These are phyloP conservation scores for Entomophthora muscae DNA, from an alignment of 371 early-diverging fungal species.

Conservation along the genomic window DNA sequence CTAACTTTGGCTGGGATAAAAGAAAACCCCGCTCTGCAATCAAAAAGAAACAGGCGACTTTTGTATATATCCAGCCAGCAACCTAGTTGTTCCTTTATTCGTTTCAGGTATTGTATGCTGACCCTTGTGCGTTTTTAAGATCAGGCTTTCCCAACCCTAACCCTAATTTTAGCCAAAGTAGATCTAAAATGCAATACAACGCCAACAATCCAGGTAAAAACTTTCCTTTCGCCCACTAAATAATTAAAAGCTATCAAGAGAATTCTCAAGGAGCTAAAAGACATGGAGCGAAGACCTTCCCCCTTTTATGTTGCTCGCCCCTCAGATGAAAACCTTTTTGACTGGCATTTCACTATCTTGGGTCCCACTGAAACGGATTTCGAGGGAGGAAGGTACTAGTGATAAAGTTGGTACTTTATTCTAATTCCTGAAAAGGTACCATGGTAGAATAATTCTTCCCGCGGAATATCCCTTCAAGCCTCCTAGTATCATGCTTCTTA, in stretches of 20 bases:
- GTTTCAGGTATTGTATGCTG: no score
- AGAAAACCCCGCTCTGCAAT: no score
- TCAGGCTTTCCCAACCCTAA: background rate
- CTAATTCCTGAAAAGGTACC: constrained; percentile 25
- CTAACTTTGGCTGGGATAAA: no score
- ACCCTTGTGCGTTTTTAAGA: background rate
- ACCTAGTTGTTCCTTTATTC: no score
- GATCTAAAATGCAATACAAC: background rate
- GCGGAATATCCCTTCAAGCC: constrained; percentile 90
- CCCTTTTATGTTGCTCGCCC: constrained; percentile 12
- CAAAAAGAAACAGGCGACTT: no score
- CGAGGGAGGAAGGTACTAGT: constrained; percentile 45
- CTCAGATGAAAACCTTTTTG: constrained; percentile 53
- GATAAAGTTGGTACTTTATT: background rate
- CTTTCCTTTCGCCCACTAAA: background rate
- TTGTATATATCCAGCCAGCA: no score
- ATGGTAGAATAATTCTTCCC: constrained; percentile 60
- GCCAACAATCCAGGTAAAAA: background rate
- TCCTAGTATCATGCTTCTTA: constrained; percentile 74
- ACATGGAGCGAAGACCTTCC: constrained; percentile 28
- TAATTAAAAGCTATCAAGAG: background rate
- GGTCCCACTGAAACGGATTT: constrained; percentile 81
- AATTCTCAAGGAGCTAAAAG: constrained; percentile 29
- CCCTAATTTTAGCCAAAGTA: background rate
- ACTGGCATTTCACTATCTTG: constrained; percentile 87